Evolutionary conservation across 441 rosid genomes (phyloP).

Genomic region (Adansonia rubrostipa): DNA sequence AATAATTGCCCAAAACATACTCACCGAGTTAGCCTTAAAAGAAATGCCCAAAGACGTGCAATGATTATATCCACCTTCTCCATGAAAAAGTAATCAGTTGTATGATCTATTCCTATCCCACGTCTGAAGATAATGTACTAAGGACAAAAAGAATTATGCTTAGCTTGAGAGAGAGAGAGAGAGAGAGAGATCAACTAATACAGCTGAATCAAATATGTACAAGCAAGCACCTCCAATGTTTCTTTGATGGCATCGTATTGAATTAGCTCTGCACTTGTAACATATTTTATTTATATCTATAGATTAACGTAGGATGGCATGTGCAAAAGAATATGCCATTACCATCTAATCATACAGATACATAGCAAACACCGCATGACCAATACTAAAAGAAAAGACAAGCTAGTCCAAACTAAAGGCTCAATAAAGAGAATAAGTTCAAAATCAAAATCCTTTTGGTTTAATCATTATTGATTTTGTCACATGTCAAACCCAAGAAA

Average conservation of each 20-base stretch:
- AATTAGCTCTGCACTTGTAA: background rate
- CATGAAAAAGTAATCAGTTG: constrained; percentile 81
- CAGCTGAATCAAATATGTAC: background rate
- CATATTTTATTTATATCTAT: background rate
- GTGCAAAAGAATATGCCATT: background rate
- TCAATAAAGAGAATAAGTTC: constrained; percentile 14
- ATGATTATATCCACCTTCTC: constrained; percentile 90
- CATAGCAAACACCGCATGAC: constrained; percentile 3
- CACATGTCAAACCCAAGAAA: constrained; percentile 11
- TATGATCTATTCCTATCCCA: constrained; percentile 87
- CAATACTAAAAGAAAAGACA: constrained; percentile 19
- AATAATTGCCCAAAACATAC: constrained; percentile 18
- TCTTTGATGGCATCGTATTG: background rate
- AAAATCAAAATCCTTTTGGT: constrained; percentile 24
- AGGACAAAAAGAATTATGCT: background rate
- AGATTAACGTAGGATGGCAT: background rate
- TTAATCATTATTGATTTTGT: constrained; percentile 7
- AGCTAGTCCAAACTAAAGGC: constrained; percentile 2
- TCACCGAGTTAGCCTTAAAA: constrained; percentile 69
- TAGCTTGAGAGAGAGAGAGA: background rate
- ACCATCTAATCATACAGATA: background rate
- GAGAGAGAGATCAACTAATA: background rate
- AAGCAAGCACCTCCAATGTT: background rate
- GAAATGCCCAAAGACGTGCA: constrained; percentile 73
- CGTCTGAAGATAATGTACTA: constrained; percentile 93